These are phyloP conservation scores for Hanseniaspora meyeri DNA, from an alignment of 805 yeast genomes.

Conservation along the genomic window DNA sequence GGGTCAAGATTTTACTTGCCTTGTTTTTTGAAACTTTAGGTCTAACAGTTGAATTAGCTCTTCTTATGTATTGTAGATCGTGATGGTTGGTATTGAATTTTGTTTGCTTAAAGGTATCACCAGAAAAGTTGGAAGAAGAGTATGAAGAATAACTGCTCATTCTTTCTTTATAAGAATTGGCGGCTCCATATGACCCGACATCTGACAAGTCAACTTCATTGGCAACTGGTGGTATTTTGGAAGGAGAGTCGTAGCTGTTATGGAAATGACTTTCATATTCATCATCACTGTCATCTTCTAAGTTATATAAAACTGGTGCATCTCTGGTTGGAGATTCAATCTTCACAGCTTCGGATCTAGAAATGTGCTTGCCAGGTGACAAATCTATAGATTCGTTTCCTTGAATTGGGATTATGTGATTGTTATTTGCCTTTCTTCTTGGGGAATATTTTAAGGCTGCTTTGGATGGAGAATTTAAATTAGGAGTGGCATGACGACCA, in stretches of 20 bases:
- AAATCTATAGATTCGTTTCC: neutral
- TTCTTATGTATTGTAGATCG: constrained; percentile 28
- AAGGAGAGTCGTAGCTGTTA: constrained; percentile 18
- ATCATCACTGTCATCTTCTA: constrained; percentile 30
- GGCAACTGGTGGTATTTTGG: constrained; percentile 14
- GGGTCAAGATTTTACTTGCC: constrained; percentile 58
- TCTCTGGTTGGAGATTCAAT: constrained; percentile 62
- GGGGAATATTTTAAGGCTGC: constrained; percentile 31
- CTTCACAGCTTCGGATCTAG: constrained; percentile 55
- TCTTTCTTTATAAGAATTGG: constrained; percentile 20
- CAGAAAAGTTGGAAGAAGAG: constrained; percentile 24
- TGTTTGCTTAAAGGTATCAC: constrained; percentile 28
- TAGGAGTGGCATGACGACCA: constrained; percentile 4
- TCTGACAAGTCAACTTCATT: constrained; percentile 13
- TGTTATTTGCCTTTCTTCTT: constrained; percentile 27
- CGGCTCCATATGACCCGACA: constrained; percentile 14
- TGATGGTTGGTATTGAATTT: constrained; percentile 29
- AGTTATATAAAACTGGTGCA: constrained; percentile 37
- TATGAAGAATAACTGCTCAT: constrained; percentile 12
- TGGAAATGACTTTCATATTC: constrained; percentile 22
- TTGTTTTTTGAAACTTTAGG: constrained; percentile 60
- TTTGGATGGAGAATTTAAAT: constrained; percentile 30
- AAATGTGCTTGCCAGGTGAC: constrained; percentile 31
- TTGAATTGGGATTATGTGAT: constrained; percentile 24
- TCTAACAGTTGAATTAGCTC: constrained; percentile 55